These are phyloP conservation scores for Thelephora aurantiotincta DNA, from an alignment of 768 basidiomycete species.

Conservation along the genomic window DNA sequence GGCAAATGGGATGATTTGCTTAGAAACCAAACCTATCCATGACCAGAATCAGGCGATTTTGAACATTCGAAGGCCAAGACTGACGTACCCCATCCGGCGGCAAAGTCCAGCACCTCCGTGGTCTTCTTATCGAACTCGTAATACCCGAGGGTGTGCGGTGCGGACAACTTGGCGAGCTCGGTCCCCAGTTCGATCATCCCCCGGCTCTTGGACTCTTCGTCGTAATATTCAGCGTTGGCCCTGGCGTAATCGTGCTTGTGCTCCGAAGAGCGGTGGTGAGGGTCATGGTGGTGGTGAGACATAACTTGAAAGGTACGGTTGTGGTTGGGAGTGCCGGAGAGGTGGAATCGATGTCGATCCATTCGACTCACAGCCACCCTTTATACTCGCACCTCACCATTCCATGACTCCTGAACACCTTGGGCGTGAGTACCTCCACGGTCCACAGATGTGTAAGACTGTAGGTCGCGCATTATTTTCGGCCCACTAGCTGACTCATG, in stretches of 20 bases:
- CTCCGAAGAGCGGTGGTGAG: neutral
- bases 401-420: too few species aligned
- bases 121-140: constrained; percentile 32
- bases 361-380: too few species aligned
- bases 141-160: constrained; percentile 15
- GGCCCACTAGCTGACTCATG: too few species aligned
- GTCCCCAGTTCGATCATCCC: constrained; percentile 11
- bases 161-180: constrained; percentile 12
- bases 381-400: too few species aligned
- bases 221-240: constrained; percentile 26
- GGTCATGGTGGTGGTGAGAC: neutral
- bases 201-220: constrained; percentile 17
- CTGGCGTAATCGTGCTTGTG: constrained; percentile 13
- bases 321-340: neutral
- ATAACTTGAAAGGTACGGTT: neutral
- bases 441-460: too few species aligned
- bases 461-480: too few species aligned
- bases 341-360: neutral
- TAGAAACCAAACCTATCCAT: constrained; percentile 45
- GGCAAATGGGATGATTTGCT: constrained; percentile 42
- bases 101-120: constrained; percentile 58
- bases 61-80: neutral
- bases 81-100: constrained; percentile 52
- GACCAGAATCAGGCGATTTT: neutral
- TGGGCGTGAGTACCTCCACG: too few species aligned